Base-by-base conservation (phyloP, 192 early-diverging fungal species). In the Spizellomyces punctatus region DNA sequence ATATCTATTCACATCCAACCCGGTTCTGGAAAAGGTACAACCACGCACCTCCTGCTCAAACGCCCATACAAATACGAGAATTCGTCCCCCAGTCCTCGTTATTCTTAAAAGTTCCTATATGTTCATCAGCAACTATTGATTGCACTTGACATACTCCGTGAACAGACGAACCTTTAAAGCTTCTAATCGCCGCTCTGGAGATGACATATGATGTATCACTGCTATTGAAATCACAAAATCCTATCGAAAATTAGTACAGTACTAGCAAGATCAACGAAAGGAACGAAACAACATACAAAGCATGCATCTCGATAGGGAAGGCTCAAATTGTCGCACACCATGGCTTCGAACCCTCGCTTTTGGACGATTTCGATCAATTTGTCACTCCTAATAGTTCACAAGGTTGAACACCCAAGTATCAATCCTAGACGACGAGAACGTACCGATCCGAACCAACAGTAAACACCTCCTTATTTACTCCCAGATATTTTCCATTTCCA, bases 401-500 rank as follows among this genome's bases (percentile, higher is more conserved):
- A 50, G 49, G 64, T 42, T 62, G n/a, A 62, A 6, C 36, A 17
- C 16, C 60, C 5, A 36, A 62, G 60, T 62, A 3, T 6, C 19
- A 62, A 7, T 16, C 19, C 0, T 6, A 41, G 36, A 41, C 19
- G 36, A 41, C 16, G 14, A 16, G 12, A 22, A 62, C 5, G 72
- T 82, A 91, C 91, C 89, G 83, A 70, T 99, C 96, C 0, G 91
- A 93, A 55, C 95, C 96, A 44, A 94, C 64, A 47, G 92, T 89
- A 68, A 86, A 86, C 7, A 95, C 75, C n/a, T 89, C 83, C n/a
- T 78, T 79, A 70, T 96, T 96, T 5, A 96, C 91, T 42, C 90
- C 90, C 74, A 99, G 83, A 74, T 99, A 99, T 78, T 99, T 99
- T 52, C 96, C 96, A 80, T 99, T 99, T 10, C 96, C 96, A 72